Base-by-base conservation (phyloP, 2,329 filamentous ascomycete genomes). In the Colletotrichum sansevieriae region DNA sequence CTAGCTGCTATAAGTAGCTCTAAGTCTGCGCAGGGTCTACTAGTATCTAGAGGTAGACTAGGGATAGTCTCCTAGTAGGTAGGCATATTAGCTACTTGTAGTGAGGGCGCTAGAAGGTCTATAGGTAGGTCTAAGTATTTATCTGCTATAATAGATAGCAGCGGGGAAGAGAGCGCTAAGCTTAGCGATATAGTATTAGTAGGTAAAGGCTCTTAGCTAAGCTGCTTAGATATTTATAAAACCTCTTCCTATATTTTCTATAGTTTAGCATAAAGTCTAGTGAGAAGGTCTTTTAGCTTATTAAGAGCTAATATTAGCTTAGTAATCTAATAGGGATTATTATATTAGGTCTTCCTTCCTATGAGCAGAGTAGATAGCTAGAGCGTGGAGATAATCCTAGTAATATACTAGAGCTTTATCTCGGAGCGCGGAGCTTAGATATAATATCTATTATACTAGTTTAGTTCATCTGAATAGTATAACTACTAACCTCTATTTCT, bases 131-230 rank as follows among this genome's bases (percentile, higher is more conserved):
- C 44, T 3, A 10, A 47, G 18, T 47, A 18, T 47, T 13, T 10
- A 10, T 47, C 44, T 10, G 44, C 6, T 10, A 13, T 18, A 10
- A 47, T 18, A 47, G 44, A 47, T 4, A 2, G 18, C 44, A 10
- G 44, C 44, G 18, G 44, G 18, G 44, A 47, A 47, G 44, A 47
- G 44, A 47, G 44, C 18, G 44, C 44, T 47, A 18, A 47, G 44
- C 44, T 22, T 10, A 10, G 44, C 44, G 18, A 47, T 11, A 3
- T 10, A 10, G 44, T 18, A 47, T 47, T 4, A 20, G 44, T 18
- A 47, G 44, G 44, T 20, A 47, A 47, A 47, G 44, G 5, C 44
- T 47, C 18, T 47, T 47, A 3, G 44, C 44, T 22, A 47, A 18
- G 44, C 44, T 47, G 44, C 18, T 47, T 10, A 3, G 44, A 47